Evolutionary conservation across 2,329 filamentous ascomycete genomes (phyloP).

Genomic region (Dissoconium aciculare): DNA sequence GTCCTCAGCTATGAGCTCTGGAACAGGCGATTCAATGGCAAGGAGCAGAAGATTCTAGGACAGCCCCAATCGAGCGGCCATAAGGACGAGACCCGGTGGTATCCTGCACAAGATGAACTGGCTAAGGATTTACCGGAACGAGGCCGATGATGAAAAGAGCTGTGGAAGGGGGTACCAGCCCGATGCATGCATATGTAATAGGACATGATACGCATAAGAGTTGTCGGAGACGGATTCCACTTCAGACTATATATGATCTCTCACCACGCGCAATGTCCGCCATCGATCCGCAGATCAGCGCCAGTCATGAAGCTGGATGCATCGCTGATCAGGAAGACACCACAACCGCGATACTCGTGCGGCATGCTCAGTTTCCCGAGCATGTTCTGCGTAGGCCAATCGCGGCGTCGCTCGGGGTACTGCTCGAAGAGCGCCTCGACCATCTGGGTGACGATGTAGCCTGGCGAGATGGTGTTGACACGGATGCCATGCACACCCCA

Average conservation of each 20-base stretch:
- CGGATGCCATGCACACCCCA: slow-evolving; percentile 61
- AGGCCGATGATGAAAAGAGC: slow-evolving; percentile 2
- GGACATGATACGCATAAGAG: too few relatives aligned
- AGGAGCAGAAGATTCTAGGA: slow-evolving; percentile 14
- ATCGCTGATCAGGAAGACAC: slow-evolving; percentile 26
- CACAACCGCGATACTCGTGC: slow-evolving; percentile 26
- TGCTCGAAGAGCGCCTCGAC: slow-evolving; percentile 63
- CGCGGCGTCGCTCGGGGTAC: slow-evolving; percentile 48
- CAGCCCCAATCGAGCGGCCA: too few relatives aligned
- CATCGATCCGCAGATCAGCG: slow-evolving; percentile 39
- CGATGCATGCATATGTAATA: too few relatives aligned
- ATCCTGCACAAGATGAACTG: too few relatives aligned
- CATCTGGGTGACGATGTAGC: slow-evolving; percentile 73
- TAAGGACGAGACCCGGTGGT: too few relatives aligned
- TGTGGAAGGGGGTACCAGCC: slow-evolving; percentile 5
- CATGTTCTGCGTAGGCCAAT: slow-evolving; percentile 81
- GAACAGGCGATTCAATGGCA: slow-evolving; percentile 17
- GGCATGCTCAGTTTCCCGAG: slow-evolving; percentile 35
- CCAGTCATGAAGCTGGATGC: slow-evolving; percentile 42
- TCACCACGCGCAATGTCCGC: slow-evolving; percentile 41
- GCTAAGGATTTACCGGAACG: too few relatives aligned
- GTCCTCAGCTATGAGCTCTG: slow-evolving; percentile 17
- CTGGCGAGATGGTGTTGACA: slow-evolving; percentile 67
- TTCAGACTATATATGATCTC: too few relatives aligned
- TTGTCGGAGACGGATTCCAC: too few relatives aligned